A percentile compares a stretch with the other conserved stretches of the same genome.
These are phyloP conservation scores for Bretziella fagacearum DNA, from an alignment of 2,329 filamentous ascomycete species.

Conservation along the genomic window DNA sequence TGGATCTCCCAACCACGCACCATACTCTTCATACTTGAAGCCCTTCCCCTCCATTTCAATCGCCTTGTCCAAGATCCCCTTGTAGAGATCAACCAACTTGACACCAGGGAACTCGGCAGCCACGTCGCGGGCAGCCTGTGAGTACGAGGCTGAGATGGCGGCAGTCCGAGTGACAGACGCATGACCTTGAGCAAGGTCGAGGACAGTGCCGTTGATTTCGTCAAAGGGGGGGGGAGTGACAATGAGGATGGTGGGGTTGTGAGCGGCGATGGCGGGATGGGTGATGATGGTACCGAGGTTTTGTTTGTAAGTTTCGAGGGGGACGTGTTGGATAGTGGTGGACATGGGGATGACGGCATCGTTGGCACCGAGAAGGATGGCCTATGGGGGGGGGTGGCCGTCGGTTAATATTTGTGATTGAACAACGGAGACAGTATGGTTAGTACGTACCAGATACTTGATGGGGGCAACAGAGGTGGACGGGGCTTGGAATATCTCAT, in stretches of 20 bases:
- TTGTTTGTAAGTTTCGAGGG: constrained; percentile 54
- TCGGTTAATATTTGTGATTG: neutral
- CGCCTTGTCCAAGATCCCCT: constrained; percentile 56
- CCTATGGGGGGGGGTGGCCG: constrained; percentile 28
- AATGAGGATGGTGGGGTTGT: constrained; percentile 57
- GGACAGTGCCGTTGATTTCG: constrained; percentile 44
- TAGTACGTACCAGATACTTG: constrained; percentile 44
- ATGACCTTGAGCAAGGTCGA: constrained; percentile 32
- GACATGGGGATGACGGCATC: constrained; percentile 56
- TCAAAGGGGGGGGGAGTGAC: constrained; percentile 73
- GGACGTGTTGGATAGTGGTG: constrained; percentile 55
- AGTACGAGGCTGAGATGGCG: constrained; percentile 36
- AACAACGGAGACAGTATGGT: neutral
- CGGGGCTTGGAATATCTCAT: constrained; percentile 53
- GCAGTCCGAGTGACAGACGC: constrained; percentile 28
- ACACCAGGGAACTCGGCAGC: constrained; percentile 51
- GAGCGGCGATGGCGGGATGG: constrained; percentile 51
- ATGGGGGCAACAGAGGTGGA: constrained; percentile 39
- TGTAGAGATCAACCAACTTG: constrained; percentile 63
- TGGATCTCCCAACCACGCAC: constrained; percentile 32
- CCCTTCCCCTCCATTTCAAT: constrained; percentile 29
- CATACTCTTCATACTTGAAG: constrained; percentile 29
- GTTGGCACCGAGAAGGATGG: constrained; percentile 77
- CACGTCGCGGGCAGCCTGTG: constrained; percentile 46
- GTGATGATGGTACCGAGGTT: constrained; percentile 57